Percentiles rank a stretch among this genome's conserved stretches.
These are phyloP conservation scores for Podospora australis DNA, from an alignment of 495 filamentous ascomycete genomes.

Conservation along the genomic window DNA sequence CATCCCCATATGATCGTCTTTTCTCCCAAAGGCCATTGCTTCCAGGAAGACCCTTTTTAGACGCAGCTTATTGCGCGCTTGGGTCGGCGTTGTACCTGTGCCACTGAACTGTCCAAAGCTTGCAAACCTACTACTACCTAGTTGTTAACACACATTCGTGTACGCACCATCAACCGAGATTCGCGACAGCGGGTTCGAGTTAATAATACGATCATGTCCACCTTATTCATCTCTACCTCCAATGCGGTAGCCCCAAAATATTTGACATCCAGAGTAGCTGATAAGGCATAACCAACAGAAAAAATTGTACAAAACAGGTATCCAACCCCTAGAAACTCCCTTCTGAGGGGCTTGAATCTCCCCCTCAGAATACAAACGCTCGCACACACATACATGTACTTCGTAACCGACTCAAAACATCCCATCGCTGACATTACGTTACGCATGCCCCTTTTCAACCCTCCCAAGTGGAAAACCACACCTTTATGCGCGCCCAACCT, in stretches of 20 bases:
- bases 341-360: constrained; percentile 2
- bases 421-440: not conserved
- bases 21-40: not conserved
- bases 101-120: too few species aligned
- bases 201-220: not conserved
- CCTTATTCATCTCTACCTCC: not conserved
- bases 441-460: not conserved
- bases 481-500: not conserved
- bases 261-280: not conserved
- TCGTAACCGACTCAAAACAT: constrained; percentile 1
- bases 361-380: not conserved
- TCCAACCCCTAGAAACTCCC: constrained; percentile 11
- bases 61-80: too few species aligned
- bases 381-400: constrained; percentile 7
- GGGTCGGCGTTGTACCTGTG: too few species aligned
- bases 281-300: constrained; percentile 14
- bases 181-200: not conserved
- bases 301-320: constrained; percentile 27
- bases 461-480: not conserved
- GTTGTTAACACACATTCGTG: too few species aligned
- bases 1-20: constrained; percentile 55
- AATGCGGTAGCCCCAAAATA: not conserved
- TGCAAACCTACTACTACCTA: too few species aligned
- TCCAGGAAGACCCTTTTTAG: not conserved
- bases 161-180: too few species aligned